A percentile compares a stretch with the other conserved stretches of the same genome.
phyloP scores from a whole-genome alignment of 495 filamentous ascomycete genomes.

The Podospora fimiseda region DNA sequence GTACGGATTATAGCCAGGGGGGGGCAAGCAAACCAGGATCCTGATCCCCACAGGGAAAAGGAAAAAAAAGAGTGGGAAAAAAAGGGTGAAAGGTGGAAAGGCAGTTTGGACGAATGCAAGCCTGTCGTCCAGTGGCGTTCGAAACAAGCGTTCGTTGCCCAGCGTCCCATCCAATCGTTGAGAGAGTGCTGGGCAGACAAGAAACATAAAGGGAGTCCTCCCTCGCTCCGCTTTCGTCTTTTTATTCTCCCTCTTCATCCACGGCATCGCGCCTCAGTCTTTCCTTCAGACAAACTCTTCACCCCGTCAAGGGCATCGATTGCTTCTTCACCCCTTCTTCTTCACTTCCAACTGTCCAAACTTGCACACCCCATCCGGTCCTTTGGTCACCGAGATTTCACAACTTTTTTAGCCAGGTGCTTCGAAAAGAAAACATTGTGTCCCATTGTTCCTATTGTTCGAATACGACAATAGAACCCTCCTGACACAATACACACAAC shows the following conservation, averaged over 20 bases:
- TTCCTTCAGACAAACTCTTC: slow-evolving; percentile 13
- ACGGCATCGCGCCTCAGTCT: slow-evolving; percentile 18
- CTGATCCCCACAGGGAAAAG: neutral
- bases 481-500: slow-evolving; percentile 9
- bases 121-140: slow-evolving; percentile 19
- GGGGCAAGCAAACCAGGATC: neutral
- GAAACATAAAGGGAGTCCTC: slow-evolving; percentile 27
- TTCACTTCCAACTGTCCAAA: slow-evolving; percentile 9
- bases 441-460: slow-evolving; percentile 6
- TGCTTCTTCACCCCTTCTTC: slow-evolving; percentile 9
- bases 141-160: slow-evolving; percentile 16
- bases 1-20: neutral
- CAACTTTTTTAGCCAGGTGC: slow-evolving; percentile 16
- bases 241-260: slow-evolving; percentile 12
- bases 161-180: slow-evolving; percentile 17
- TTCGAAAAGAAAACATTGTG: slow-evolving; percentile 12
- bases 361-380: slow-evolving; percentile 7
- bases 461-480: neutral
- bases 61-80: neutral
- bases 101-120: slow-evolving; percentile 10
- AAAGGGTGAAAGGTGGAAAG: neutral
- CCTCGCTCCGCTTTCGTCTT: slow-evolving; percentile 7
- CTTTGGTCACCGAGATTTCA: neutral
- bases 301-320: slow-evolving; percentile 7
- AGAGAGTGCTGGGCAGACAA: slow-evolving; percentile 11